Evolutionary conservation across 495 filamentous ascomycete species (phyloP), one percentile per base, ranked within the genome.

Genomic region (Aspergillus sclerotiicarbonarius): DNA sequence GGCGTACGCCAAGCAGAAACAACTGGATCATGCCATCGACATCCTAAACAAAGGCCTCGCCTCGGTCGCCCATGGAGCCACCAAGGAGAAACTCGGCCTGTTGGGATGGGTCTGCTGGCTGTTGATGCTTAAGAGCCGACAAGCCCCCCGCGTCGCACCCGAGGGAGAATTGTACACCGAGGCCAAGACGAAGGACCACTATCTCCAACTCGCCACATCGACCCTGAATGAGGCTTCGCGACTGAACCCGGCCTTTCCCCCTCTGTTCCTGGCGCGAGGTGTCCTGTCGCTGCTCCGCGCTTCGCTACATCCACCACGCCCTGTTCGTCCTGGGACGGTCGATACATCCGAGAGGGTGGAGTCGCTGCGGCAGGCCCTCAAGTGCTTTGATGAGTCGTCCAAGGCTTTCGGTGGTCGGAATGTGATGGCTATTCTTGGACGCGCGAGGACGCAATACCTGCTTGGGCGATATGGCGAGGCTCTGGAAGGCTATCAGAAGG

Each of bases 1-100:
- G 33, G 95, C 93, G n/a, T 98, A 98, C 67, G 92, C 93, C 25
- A 98, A 97, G 74, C 91, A 96, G 71, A 84, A 87, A 37, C 93
- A 96, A 73, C 81, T 92, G 44, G 91, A 96, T 62, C 90, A 91
- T 72, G 94, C 94, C 43, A 92, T 98, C 63, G 92, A 97, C 70
- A 94, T 98, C 63, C 77, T 98, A 54, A 84, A 85, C 43, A 91
- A 91, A 62, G 92, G 92, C 50, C 77, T 93, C 53, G 82, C 81
- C 48, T 91, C 87, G 21, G 83, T 95, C 68, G 81, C 85, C 37
- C 77, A 80, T 53, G 86, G 83, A 46, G 84, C 85, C 45, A 82
- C 85, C 18, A 88, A 92, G 51, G 94, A 98, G 74, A 91, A 88
- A 71, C 81, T 98, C 51, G 89, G 87, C 56, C 83, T 96, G 57